Evolutionary conservation across 2,329 filamentous ascomycete species (phyloP).

Genomic region (Rhynchosporium graminicola): DNA sequence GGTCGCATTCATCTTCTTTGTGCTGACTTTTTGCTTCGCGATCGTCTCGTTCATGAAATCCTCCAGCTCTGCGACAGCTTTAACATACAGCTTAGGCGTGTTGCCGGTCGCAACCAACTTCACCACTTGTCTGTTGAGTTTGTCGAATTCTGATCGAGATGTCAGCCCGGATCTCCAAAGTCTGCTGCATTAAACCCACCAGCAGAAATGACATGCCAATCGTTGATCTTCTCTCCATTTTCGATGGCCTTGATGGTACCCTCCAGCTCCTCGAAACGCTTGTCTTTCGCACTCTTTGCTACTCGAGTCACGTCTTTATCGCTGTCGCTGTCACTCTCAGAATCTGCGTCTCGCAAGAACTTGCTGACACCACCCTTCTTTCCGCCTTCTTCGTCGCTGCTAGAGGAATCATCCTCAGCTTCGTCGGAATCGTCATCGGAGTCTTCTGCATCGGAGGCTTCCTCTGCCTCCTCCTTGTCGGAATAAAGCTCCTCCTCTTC

Average conservation of each 20-base stretch:
- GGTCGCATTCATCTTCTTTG: constrained; percentile 98
- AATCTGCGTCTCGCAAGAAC: constrained; percentile 75
- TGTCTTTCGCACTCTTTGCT: constrained; percentile 98
- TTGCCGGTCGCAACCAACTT: constrained; percentile 78
- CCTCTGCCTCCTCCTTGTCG: constrained; percentile 66
- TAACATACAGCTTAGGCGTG: constrained; percentile 88
- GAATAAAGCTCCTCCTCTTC: constrained; percentile 95
- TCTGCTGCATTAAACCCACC: constrained; percentile 56
- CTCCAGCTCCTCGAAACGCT: constrained; percentile 92
- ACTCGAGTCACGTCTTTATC: constrained; percentile 83
- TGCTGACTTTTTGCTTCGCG: constrained; percentile 91
- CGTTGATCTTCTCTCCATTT: constrained; percentile 95
- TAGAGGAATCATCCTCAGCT: constrained; percentile 58
- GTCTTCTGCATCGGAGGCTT: constrained; percentile 48
- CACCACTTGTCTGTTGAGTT: constrained; percentile 81
- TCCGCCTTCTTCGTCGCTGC: constrained; percentile 64
- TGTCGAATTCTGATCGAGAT: constrained; percentile 77
- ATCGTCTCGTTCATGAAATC: constrained; percentile 92
- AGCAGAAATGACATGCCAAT: constrained; percentile 90
- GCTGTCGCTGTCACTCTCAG: constrained; percentile 78
- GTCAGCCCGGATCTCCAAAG: constrained; percentile 25
- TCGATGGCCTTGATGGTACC: constrained; percentile 87
- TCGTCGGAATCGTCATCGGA: constrained; percentile 54
- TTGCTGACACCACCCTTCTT: constrained; percentile 71
- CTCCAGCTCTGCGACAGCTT: constrained; percentile 89